Percentiles rank a stretch among this genome's conserved stretches.
phyloP scores from a whole-genome alignment of 805 yeast species.

The Sugiyamaella lignohabitans region DNA sequence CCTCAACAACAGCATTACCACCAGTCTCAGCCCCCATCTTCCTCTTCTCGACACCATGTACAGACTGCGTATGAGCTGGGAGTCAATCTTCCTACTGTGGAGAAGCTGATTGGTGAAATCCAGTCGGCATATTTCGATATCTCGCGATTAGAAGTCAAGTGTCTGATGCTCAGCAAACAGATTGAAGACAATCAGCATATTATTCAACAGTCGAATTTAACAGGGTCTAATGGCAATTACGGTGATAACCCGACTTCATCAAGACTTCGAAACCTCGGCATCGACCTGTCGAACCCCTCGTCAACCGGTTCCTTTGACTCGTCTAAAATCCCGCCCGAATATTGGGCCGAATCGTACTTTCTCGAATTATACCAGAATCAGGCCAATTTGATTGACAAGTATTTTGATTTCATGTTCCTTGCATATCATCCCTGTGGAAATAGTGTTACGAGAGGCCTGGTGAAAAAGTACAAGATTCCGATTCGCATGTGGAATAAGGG shows the following conservation, averaged over 20 bases:
- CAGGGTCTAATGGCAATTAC: background rate
- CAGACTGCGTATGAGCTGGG: slow-evolving; percentile 5
- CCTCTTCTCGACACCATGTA: background rate
- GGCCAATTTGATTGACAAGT: slow-evolving; percentile 16
- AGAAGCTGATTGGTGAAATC: slow-evolving; percentile 15
- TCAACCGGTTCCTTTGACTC: background rate
- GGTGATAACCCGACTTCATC: background rate
- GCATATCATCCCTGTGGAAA: slow-evolving; percentile 22
- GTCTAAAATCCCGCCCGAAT: background rate
- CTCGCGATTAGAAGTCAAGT: slow-evolving; percentile 16
- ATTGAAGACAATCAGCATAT: slow-evolving; percentile 2
- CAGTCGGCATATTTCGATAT: slow-evolving; percentile 21
- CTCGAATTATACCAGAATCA: slow-evolving; percentile 15
- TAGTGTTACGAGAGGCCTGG: slow-evolving; percentile 16
- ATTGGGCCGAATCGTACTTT: slow-evolving; percentile 7
- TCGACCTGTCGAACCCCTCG: background rate
- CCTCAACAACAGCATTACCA: background rate
- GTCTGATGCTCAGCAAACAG: slow-evolving; percentile 8
- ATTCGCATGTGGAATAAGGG: slow-evolving; percentile 24
- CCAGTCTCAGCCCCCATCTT: background rate
- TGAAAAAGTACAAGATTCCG: slow-evolving; percentile 22
- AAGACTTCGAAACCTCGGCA: background rate
- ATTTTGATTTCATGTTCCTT: slow-evolving; percentile 22
- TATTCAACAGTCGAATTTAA: background rate
- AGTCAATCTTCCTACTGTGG: slow-evolving; percentile 11